These are phyloP conservation scores for Piromyces finnis DNA, from an alignment of 192 early-diverging fungal genomes.

Conservation along the genomic window DNA sequence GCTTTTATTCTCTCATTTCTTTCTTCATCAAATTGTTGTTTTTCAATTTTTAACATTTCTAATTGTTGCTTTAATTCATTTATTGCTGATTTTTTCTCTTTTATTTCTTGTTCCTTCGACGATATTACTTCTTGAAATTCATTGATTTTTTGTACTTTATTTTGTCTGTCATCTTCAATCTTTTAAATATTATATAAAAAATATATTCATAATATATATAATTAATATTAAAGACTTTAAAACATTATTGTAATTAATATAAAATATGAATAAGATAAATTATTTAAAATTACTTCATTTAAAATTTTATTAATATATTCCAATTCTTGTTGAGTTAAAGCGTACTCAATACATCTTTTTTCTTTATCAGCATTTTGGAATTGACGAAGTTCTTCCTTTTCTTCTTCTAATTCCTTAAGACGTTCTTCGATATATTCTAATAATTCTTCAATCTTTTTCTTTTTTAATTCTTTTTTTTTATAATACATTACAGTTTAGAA, in stretches of 20 bases:
- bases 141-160: constrained; percentile 2
- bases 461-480: constrained; percentile 41
- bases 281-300: constrained; percentile 27
- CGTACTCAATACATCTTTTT: constrained; percentile 73
- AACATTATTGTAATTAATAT: no score
- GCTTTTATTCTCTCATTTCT: constrained; percentile 54
- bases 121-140: background rate
- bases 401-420: constrained; percentile 71
- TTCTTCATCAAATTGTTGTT: constrained; percentile 50
- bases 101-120: background rate
- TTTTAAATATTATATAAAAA: constrained; percentile 25
- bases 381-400: constrained; percentile 80
- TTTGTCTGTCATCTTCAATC: constrained; percentile 14
- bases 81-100: constrained; percentile 7
- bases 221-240: background rate
- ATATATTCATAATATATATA: background rate
- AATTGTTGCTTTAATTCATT: constrained; percentile 40
- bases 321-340: constrained; percentile 77
- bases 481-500: no score
- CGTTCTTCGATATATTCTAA: constrained; percentile 75
- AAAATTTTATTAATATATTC: constrained; percentile 22
- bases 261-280: no score
- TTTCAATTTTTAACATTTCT: constrained; percentile 46
- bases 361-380: constrained; percentile 76
- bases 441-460: constrained; percentile 74